Conservation (phyloP, 352 stramenopile genomes). For the Globisporangium paroecandrum region DNA sequence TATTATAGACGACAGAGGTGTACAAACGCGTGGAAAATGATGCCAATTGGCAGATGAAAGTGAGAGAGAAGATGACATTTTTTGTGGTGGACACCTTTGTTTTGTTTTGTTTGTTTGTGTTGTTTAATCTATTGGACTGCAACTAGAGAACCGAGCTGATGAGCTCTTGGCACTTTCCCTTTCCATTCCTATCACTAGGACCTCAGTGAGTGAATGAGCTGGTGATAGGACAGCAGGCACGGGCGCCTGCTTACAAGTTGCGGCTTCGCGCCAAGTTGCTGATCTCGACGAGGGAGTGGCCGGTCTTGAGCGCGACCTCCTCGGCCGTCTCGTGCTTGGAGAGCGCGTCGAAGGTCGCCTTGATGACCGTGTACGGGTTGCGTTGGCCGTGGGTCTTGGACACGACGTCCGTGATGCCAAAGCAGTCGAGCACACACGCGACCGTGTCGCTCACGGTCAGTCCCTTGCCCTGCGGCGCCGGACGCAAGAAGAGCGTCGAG, state of each 20-base stretch:
- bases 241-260: constrained; percentile 44
- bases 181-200: not conserved
- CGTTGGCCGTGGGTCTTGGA: constrained; percentile 92
- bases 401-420: constrained; percentile 92
- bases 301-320: constrained; percentile 92
- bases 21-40: not conserved
- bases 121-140: constrained; percentile 12
- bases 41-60: not conserved
- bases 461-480: constrained; percentile 66
- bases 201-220: not conserved
- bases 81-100: not conserved
- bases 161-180: not conserved
- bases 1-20: constrained; percentile 7
- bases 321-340: constrained; percentile 93
- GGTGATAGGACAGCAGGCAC: not conserved
- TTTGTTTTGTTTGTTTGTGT: constrained; percentile 6
- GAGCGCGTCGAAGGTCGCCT: constrained; percentile 94
- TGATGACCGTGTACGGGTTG: constrained; percentile 94
- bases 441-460: constrained; percentile 80
- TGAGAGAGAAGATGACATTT: not conserved
- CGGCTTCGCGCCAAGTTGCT: constrained; percentile 69
- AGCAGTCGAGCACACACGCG: constrained; percentile 80
- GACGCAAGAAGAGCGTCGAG: constrained; percentile 89
- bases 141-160: not conserved
- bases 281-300: constrained; percentile 77